Evolutionary conservation across 1,139 yeast species (phyloP), one percentile per base, ranked within the genome.

Genomic region (Blastobotrys elegans): DNA sequence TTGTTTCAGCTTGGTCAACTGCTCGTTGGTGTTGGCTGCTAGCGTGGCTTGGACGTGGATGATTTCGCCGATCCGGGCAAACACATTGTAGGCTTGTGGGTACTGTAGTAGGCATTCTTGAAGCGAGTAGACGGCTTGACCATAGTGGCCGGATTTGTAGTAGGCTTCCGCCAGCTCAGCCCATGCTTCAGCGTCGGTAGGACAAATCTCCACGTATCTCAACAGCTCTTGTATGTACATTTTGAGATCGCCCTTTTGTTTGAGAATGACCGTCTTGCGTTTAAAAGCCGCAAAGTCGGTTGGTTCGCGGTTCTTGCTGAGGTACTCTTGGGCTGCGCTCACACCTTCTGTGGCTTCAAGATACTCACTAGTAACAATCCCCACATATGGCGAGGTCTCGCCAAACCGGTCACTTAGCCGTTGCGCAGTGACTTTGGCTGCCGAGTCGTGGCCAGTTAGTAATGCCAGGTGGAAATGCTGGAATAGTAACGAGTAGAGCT

Each of bases 171-270:
- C 84, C 50, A 88, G 70, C 65, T 86, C 95, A 41, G 80, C 74
- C 95, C 95, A 88, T 1, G 86, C 70, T 54, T 83, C 79, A 5
- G 77, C 69, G 64, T 92, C 97, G 27, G 81, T 65, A 0, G 97
- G 96, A 56, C 75, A 78, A 46, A 72, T 62, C 44, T 77, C 76
- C 46, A 82, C 64, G 56, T 75, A 76, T 49, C 66, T 69, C 32
- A 68, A 64, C 53, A 85, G 70, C 52, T 73, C 76, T 40, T 68
- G 66, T 40, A 81, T 73, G 59, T 79, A 82, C 10, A 53, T 66
- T 63, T 58, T 64, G 55, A 51, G 46, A 43, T 64, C 59, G 10
- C 62, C 64, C 11, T 51, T 56, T 44, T 58, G 59, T 46, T 64
- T 68, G 6, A 61, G 51, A 29, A 71, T 45, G 7, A 67, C 64